These are phyloP conservation scores for Gossypium mustelinum DNA, from an alignment of 345 rosid species.

Conservation along the genomic window DNA sequence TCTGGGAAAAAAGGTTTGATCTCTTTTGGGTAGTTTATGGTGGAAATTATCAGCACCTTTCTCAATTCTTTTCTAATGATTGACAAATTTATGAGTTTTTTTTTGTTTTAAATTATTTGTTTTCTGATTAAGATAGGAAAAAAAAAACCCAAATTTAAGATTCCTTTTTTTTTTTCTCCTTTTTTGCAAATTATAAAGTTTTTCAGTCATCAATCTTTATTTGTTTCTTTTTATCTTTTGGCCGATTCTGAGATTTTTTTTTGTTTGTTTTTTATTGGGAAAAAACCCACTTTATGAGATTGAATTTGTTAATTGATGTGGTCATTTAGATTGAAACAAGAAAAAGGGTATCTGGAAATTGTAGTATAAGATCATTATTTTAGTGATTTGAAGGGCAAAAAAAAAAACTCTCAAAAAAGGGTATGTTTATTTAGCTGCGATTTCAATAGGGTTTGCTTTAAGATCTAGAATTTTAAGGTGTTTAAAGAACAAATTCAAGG, in stretches of 20 bases:
- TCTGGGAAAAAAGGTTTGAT: neutral
- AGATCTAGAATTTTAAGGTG: neutral
- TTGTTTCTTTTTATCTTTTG: neutral
- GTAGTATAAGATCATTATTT: neutral
- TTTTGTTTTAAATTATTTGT: neutral
- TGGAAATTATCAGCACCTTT: neutral
- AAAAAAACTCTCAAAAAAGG: too few relatives aligned
- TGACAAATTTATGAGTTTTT: neutral
- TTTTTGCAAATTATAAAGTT: neutral
- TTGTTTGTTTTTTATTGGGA: neutral
- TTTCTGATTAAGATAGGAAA: neutral
- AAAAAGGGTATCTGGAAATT: neutral
- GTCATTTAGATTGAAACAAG: neutral
- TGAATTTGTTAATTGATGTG: neutral
- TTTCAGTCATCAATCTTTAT: neutral
- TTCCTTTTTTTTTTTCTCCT: neutral
- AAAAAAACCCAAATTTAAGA: neutral
- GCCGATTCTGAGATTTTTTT: neutral
- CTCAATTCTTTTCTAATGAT: neutral
- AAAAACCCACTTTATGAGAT: neutral
- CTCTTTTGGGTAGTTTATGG: neutral
- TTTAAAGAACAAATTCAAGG: conserved; percentile 1
- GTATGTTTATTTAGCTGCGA: too few relatives aligned
- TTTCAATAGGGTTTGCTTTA: neutral
- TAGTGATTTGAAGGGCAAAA: neutral